Evolutionary conservation across 2,329 filamentous ascomycete species (phyloP), one percentile per base, ranked within the genome.

Genomic region (Diaporthe sp.): DNA sequence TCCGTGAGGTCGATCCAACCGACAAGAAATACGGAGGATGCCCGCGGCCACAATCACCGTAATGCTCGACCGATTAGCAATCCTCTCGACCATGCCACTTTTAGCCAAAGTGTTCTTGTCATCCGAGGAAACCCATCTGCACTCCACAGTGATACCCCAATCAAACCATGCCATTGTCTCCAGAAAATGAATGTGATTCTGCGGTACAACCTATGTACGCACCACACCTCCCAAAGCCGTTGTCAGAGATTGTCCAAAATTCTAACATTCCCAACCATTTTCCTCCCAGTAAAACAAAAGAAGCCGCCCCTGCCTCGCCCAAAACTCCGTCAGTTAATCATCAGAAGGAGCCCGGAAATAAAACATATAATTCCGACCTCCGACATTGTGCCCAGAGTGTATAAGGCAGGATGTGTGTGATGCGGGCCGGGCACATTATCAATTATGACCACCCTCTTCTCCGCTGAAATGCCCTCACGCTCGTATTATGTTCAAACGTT

Each of bases 401-500:
- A 22, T 35, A 13, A 53, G 35, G 22, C 44, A 71, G 22, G 10
- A 68, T 68, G 47, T 47, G 42, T 47, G 56, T 42, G 27, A 71
- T 51, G 56, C 47, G 56, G 63, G 32, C 30, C 15, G n/a, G 53
- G 70, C 70, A 71, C 63, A 63, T 61, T 71, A 63, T 30, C 56
- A 44, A 63, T 71, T 71, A 71, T 63, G 56, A 55, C 47, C 58
- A n/a, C 37, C 32, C 50, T 17, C 7, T 5, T 32, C 53, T n/a
- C 32, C 47, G 42, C 56, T n/a, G 44, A 61, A 61, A 32, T 44
- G 44, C 56, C 32, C 39, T 50, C 39, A 53, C 37, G 37, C 56
- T 63, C 32, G 30, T 30, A 63, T 71, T 71, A 71, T 55, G 70
- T 61, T 53, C 70, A 71, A 53, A 71, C 59, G 56, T 61, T 71